Evolutionary conservation across 2,329 filamentous ascomycete species (phyloP).

Genomic region (Scolecobasidium constrictum): DNA sequence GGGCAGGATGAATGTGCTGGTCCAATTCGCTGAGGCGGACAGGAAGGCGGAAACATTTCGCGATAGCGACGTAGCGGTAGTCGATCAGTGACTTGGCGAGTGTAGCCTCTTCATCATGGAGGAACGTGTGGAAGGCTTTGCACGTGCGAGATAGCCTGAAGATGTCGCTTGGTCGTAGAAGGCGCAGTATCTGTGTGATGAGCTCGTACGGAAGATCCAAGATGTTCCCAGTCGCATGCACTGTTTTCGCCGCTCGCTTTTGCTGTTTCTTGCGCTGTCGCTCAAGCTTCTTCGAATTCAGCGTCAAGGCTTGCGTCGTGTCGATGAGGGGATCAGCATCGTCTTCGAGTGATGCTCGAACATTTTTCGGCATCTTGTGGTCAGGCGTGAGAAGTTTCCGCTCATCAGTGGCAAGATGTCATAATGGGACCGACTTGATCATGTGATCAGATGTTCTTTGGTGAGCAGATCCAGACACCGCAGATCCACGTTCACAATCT

Average conservation of each 20-base stretch:
- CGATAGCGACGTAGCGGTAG: conserved; percentile 39
- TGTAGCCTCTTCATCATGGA: conserved; percentile 31
- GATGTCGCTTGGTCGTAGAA: conserved; percentile 40
- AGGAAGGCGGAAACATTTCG: conserved; percentile 42
- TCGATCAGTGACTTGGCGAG: conserved; percentile 34
- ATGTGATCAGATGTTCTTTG: too few relatives aligned
- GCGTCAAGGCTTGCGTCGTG: conserved; percentile 36
- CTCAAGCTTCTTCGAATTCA: conserved; percentile 43
- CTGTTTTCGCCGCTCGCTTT: conserved; percentile 26
- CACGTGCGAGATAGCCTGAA: conserved; percentile 34
- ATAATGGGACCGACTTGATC: too few relatives aligned
- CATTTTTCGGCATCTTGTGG: conserved; percentile 1
- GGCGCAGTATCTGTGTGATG: conserved; percentile 35
- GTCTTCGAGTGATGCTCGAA: background rate
- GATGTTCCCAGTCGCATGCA: conserved; percentile 20
- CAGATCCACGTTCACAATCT: too few relatives aligned
- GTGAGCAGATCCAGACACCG: too few relatives aligned
- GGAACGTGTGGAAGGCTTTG: conserved; percentile 31
- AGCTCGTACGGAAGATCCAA: conserved; percentile 44
- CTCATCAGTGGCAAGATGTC: too few relatives aligned
- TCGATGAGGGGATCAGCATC: conserved; percentile 37
- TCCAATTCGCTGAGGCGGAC: conserved; percentile 32
- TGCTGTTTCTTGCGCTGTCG: conserved; percentile 34
- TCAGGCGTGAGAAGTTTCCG: too few relatives aligned
- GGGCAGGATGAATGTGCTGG: conserved; percentile 21